Conservation (phyloP, 1,284 basidiomycete genomes). For the Macrocystidia cucumis region DNA sequence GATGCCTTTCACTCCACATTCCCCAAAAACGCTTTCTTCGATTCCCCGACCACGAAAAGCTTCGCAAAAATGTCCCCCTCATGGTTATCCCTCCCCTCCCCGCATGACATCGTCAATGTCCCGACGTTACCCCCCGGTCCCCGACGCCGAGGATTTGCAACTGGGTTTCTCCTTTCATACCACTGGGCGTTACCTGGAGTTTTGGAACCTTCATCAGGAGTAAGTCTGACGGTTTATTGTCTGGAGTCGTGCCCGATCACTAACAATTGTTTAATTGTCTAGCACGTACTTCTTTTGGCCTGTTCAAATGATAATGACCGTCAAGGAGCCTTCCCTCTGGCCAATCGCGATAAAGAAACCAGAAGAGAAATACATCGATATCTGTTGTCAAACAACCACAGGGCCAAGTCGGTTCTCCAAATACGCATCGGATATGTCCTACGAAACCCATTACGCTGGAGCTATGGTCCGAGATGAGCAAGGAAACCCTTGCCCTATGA, state of each 20-base stretch:
- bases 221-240: too few relatives aligned
- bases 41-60: too few relatives aligned
- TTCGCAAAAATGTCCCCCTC: too few relatives aligned
- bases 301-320: constrained; percentile 17
- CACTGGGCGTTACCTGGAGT: too few relatives aligned
- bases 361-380: constrained; percentile 19
- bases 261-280: background rate
- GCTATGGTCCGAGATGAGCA: constrained; percentile 6
- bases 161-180: too few relatives aligned
- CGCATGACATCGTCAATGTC: too few relatives aligned
- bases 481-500: constrained; percentile 3
- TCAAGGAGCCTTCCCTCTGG: constrained; percentile 15
- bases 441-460: constrained; percentile 11
- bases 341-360: constrained; percentile 15
- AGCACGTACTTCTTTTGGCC: constrained; percentile 14
- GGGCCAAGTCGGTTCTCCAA: constrained; percentile 8
- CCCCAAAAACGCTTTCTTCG: too few relatives aligned
- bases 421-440: constrained; percentile 9
- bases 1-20: too few relatives aligned
- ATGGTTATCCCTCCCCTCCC: too few relatives aligned
- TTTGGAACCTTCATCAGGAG: constrained; percentile 8
- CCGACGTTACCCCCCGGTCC: too few relatives aligned
- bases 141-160: too few relatives aligned
- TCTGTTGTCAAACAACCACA: constrained; percentile 16
- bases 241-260: too few relatives aligned